phyloP scores from a whole-genome alignment of 371 early-diverging fungal genomes.

The Lichtheimia ramosa region DNA sequence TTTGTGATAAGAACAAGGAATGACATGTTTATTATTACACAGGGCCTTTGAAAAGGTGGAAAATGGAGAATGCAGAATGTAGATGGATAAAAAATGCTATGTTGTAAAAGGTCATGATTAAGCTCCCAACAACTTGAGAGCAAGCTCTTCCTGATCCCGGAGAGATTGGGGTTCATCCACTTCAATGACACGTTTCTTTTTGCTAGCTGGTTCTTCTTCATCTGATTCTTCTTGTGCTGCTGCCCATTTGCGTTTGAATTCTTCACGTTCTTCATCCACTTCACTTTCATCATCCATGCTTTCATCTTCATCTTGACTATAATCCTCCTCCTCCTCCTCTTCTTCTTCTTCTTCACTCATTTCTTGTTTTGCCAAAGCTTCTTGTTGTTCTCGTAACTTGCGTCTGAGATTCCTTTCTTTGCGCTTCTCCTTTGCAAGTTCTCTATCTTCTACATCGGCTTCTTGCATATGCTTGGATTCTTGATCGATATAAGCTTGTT shows the following conservation, averaged over 20 bases:
- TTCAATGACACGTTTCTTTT: constrained; percentile 60
- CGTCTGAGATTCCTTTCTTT: constrained; percentile 69
- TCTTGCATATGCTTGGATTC: constrained; percentile 61
- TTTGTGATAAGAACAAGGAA: too few relatives aligned
- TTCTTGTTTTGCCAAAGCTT: constrained; percentile 17
- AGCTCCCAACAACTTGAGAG: constrained; percentile 50
- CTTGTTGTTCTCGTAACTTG: constrained; percentile 62
- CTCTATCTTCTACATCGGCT: constrained; percentile 78
- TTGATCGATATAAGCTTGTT: constrained; percentile 67
- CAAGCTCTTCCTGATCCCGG: constrained; percentile 68
- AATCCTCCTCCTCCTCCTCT: constrained; percentile 18
- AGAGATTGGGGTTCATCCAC: constrained; percentile 63
- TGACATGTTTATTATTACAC: too few relatives aligned
- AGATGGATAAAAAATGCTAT: too few relatives aligned
- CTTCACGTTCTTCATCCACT: constrained; percentile 14
- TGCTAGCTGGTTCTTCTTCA: constrained; percentile 44
- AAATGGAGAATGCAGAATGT: too few relatives aligned
- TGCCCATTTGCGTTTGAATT: constrained; percentile 40
- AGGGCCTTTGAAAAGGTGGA: too few relatives aligned
- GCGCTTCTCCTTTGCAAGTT: constrained; percentile 65
- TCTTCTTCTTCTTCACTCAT: constrained; percentile 26
- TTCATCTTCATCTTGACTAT: constrained; percentile 5
- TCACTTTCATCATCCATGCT: constrained; percentile 13
- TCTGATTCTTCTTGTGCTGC: constrained; percentile 27
- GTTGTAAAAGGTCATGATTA: background rate